Conservation (phyloP, 2,329 filamentous ascomycete species). For the Venturiaceae sp. region DNA sequence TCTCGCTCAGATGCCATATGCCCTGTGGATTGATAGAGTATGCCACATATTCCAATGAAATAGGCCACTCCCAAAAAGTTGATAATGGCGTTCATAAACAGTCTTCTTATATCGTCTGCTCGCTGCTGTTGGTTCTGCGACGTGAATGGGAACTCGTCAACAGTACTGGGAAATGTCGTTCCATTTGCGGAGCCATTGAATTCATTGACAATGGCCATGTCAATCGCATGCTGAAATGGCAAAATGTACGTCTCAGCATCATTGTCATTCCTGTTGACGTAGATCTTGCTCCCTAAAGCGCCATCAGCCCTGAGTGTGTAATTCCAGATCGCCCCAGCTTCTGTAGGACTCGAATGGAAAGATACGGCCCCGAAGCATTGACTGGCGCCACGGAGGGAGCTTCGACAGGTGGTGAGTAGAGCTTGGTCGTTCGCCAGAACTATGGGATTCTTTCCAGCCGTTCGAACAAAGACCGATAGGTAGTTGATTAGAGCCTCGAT, state of each 20-base stretch:
- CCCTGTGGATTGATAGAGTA: slow-evolving; percentile 80
- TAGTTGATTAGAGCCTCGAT: slow-evolving; percentile 62
- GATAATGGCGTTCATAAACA: slow-evolving; percentile 65
- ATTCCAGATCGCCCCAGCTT: slow-evolving; percentile 64
- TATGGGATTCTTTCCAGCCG: slow-evolving; percentile 45
- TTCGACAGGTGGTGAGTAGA: slow-evolving; percentile 52
- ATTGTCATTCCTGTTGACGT: slow-evolving; percentile 56
- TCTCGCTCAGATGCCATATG: slow-evolving; percentile 81
- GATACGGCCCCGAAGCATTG: slow-evolving; percentile 55
- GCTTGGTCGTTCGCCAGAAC: slow-evolving; percentile 46
- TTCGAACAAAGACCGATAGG: slow-evolving; percentile 48
- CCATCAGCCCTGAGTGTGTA: slow-evolving; percentile 76
- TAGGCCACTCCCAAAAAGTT: slow-evolving; percentile 71
- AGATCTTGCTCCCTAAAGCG: slow-evolving; percentile 52
- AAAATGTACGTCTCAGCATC: slow-evolving; percentile 69
- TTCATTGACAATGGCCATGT: slow-evolving; percentile 57
- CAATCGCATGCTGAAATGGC: slow-evolving; percentile 71
- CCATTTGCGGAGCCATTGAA: slow-evolving; percentile 19
- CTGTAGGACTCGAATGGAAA: slow-evolving; percentile 64
- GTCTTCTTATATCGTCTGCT: slow-evolving; percentile 51
- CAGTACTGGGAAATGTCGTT: slow-evolving; percentile 39
- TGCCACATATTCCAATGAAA: slow-evolving; percentile 67
- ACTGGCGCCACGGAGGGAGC: slow-evolving; percentile 25
- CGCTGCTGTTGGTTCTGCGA: slow-evolving; percentile 59
- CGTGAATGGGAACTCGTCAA: slow-evolving; percentile 68